These are phyloP conservation scores for Spirogloea muscicola DNA, from an alignment of 139 green algal species.

Conservation along the genomic window DNA sequence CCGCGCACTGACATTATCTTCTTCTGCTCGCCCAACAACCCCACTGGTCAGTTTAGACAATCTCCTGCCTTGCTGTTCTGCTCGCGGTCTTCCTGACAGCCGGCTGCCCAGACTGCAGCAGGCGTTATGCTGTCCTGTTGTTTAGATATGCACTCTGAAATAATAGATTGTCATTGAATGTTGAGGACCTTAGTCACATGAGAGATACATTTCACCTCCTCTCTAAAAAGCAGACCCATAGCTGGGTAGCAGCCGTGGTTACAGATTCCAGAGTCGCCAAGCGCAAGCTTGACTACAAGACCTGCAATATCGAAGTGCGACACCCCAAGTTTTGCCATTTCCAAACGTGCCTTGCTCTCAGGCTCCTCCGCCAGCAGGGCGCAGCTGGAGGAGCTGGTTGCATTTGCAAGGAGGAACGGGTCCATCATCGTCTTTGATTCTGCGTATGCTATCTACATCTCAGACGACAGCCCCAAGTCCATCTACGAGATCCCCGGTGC, in stretches of 20 bases:
- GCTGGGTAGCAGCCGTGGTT: not conserved
- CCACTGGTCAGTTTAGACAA: conserved; percentile 46
- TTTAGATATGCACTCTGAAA: too few species aligned
- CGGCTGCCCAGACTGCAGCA: too few species aligned
- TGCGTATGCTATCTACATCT: conserved; percentile 95
- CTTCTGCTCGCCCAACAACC: conserved; percentile 98
- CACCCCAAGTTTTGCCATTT: not conserved
- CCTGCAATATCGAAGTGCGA: not conserved
- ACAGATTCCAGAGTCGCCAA: not conserved
- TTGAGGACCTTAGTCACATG: not conserved
- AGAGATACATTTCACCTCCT: not conserved
- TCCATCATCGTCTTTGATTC: conserved; percentile 96
- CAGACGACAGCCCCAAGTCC: conserved; percentile 81
- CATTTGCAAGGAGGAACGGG: conserved; percentile 76
- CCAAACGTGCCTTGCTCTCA: not conserved
- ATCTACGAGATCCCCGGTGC: conserved; percentile 94
- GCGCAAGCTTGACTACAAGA: not conserved
- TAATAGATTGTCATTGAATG: not conserved
- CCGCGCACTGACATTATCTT: conserved; percentile 94
- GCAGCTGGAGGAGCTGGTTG: conserved; percentile 88
- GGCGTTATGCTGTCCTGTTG: too few species aligned
- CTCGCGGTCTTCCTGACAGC: too few species aligned
- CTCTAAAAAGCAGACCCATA: not conserved
- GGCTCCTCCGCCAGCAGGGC: conserved; percentile 75
- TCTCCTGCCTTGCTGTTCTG: too few species aligned